Conservation (phyloP, 208 protist species). For the Trypanosoma platydactyli region DNA sequence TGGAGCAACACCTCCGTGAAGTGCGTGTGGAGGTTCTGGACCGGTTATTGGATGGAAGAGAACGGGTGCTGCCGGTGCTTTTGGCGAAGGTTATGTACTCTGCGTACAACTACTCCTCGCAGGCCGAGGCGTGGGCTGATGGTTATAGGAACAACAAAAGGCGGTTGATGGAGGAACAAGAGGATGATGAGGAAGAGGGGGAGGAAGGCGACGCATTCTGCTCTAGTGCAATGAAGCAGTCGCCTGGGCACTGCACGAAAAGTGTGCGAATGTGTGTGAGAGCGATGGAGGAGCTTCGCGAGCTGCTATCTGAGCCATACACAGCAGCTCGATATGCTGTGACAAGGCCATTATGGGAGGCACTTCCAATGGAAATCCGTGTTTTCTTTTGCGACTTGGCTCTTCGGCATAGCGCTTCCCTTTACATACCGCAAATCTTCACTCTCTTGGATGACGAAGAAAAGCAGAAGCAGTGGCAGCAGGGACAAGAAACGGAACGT, state of each 20-base stretch:
- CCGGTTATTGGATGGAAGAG: constrained; percentile 20
- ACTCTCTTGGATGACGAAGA: constrained; percentile 4
- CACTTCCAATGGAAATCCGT: constrained; percentile 40
- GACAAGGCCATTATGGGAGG: constrained; percentile 22
- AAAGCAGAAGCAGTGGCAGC: neutral
- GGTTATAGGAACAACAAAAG: constrained; percentile 14
- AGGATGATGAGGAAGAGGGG: neutral
- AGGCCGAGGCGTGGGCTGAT: constrained; percentile 31
- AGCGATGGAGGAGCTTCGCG: constrained; percentile 30
- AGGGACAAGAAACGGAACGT: no score
- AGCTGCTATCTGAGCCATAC: constrained; percentile 30
- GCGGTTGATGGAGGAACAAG: neutral
- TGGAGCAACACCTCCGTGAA: constrained; percentile 30
- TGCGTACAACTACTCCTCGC: constrained; percentile 26
- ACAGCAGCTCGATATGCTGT: constrained; percentile 27
- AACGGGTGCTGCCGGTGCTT: constrained; percentile 32
- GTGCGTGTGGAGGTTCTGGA: constrained; percentile 32
- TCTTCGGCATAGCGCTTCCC: constrained; percentile 27
- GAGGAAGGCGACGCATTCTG: constrained; percentile 3
- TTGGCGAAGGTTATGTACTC: constrained; percentile 37
- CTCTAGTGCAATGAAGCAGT: constrained; percentile 16
- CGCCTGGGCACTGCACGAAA: neutral
- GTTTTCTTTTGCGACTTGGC: constrained; percentile 46
- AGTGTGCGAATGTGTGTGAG: neutral
- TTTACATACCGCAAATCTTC: constrained; percentile 48